These are phyloP conservation scores for Colletotrichum sojae DNA, from an alignment of 2,329 filamentous ascomycete genomes.

Conservation along the genomic window DNA sequence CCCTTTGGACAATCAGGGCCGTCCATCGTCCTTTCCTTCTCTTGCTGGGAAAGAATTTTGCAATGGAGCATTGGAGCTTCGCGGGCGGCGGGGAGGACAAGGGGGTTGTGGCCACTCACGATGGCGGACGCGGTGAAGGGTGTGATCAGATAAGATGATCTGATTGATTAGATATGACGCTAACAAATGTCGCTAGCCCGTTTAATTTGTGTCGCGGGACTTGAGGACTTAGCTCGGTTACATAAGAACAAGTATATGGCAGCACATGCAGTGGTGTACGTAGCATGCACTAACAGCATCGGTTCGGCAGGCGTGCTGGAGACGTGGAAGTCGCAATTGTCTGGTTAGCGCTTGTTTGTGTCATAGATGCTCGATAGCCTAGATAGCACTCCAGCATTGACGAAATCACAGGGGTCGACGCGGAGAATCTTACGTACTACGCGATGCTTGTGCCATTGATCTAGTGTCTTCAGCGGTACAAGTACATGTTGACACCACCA, in stretches of 20 bases:
- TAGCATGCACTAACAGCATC: no score
- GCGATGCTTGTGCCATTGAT: no score
- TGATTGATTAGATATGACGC: constrained; percentile 41
- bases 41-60: constrained; percentile 33
- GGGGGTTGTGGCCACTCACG: constrained; percentile 33
- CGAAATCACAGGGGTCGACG: no score
- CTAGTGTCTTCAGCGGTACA: no score
- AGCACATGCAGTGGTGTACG: no score
- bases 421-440: no score
- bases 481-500: no score
- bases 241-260: neutral
- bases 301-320: no score
- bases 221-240: neutral
- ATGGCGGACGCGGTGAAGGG: constrained; percentile 19
- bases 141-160: constrained; percentile 41
- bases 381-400: neutral
- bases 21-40: neutral
- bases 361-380: neutral
- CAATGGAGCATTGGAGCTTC: constrained; percentile 20
- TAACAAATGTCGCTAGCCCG: constrained; percentile 31
- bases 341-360: neutral
- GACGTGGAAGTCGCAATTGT: no score
- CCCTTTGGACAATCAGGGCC: constrained; percentile 16
- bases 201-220: constrained; percentile 15
- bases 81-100: constrained; percentile 9